Percentiles rank a stretch among this genome's conserved stretches.
phyloP scores from a whole-genome alignment of 352 stramenopile genomes.

The Peronospora destructor region DNA sequence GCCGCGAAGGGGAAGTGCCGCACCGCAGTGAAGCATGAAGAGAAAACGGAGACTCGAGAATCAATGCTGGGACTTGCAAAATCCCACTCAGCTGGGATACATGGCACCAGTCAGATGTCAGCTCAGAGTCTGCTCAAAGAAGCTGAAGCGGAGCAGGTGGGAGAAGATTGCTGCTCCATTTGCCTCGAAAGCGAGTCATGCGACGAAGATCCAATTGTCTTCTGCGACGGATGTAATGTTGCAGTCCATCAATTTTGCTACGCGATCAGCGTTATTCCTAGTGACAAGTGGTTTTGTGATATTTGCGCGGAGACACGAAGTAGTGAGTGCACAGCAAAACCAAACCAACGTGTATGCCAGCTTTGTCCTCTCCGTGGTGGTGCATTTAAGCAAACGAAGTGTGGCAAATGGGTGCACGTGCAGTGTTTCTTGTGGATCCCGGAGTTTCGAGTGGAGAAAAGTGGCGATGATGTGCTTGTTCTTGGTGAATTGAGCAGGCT shows the following conservation, averaged over 20 bases:
- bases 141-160: conserved; percentile 14
- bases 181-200: conserved; percentile 76
- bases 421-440: conserved; percentile 86
- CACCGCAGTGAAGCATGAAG: background rate
- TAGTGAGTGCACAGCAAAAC: background rate
- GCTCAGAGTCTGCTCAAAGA: conserved; percentile 7
- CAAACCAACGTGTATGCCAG: conserved; percentile 27
- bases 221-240: conserved; percentile 85
- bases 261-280: conserved; percentile 54
- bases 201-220: conserved; percentile 87
- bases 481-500: conserved; percentile 44
- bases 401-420: conserved; percentile 71
- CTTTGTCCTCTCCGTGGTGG: conserved; percentile 61
- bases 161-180: conserved; percentile 54
- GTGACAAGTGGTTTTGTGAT: conserved; percentile 83
- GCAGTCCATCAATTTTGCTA: conserved; percentile 89
- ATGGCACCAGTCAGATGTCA: background rate
- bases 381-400: conserved; percentile 55
- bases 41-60: background rate
- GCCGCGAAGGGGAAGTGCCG: background rate
- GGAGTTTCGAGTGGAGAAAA: conserved; percentile 49
- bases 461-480: conserved; percentile 25
- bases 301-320: conserved; percentile 23
- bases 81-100: background rate
- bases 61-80: background rate